phyloP scores from a whole-genome alignment of 2,329 filamentous ascomycete genomes.

The Xylariomycetidae sp. region DNA sequence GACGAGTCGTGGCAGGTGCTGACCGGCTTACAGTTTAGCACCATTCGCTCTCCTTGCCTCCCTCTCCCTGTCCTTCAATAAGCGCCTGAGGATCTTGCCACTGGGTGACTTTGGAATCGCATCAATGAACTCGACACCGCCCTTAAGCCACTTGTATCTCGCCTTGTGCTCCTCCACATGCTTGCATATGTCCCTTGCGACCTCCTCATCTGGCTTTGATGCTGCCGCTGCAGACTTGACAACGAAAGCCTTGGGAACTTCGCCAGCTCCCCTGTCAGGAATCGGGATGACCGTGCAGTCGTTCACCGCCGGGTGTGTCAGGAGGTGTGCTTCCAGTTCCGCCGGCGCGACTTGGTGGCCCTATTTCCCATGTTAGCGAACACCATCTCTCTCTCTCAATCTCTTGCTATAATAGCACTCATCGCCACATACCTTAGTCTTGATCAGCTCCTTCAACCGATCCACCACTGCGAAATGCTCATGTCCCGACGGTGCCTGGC shows the following conservation, averaged over 20 bases:
- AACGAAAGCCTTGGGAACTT: conserved; percentile 63
- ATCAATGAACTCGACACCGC: conserved; percentile 47
- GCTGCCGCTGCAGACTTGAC: conserved; percentile 42
- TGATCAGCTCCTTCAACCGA: conserved; percentile 51
- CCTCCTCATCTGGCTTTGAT: conserved; percentile 29
- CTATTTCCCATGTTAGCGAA: too few relatives aligned
- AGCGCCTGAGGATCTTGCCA: conserved; percentile 57
- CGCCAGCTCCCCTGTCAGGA: conserved; percentile 54
- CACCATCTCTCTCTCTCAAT: too few relatives aligned
- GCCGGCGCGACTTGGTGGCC: conserved; percentile 79
- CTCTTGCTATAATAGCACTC: too few relatives aligned
- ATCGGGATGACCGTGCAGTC: conserved; percentile 76
- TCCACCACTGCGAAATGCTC: conserved; percentile 86
- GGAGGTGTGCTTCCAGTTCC: conserved; percentile 73
- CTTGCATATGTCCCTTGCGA: conserved; percentile 37
- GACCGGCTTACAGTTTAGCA: conserved; percentile 54
- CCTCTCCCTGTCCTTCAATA: conserved; percentile 62
- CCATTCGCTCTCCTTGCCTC: conserved; percentile 54
- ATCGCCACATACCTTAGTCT: conserved; percentile 45
- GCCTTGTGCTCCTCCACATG: conserved; percentile 54
- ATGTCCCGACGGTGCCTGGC: conserved; percentile 55
- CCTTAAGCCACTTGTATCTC: conserved; percentile 52
- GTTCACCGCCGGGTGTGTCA: conserved; percentile 67
- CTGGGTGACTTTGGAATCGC: conserved; percentile 58
- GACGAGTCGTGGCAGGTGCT: too few relatives aligned